These are phyloP conservation scores for Durusdinium trenchii DNA, from an alignment of 73 alveolate species.

Conservation along the genomic window DNA sequence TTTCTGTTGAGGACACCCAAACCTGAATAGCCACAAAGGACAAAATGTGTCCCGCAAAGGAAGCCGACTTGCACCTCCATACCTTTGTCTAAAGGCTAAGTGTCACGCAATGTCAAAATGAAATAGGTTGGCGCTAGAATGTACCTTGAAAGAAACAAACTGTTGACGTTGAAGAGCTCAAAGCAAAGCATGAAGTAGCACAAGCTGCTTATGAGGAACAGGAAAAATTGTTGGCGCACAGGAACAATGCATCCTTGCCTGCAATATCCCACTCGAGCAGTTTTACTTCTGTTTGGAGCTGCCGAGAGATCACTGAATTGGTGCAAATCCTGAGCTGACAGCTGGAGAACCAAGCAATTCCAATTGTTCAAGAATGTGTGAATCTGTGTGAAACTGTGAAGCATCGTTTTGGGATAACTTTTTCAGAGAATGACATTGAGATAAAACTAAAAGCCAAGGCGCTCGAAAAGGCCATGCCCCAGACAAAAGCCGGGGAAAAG, in stretches of 20 bases:
- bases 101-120: constrained; percentile 41
- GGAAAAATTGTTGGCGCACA: too few species aligned
- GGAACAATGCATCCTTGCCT: constrained; percentile 80
- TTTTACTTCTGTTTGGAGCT: constrained; percentile 40
- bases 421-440: neutral
- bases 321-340: constrained; percentile 60
- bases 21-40: too few species aligned
- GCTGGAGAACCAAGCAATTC: neutral
- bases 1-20: too few species aligned
- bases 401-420: neutral
- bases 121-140: constrained; percentile 74
- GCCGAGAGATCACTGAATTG: constrained; percentile 75
- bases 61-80: too few species aligned
- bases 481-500: constrained; percentile 93
- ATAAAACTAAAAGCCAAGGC: neutral
- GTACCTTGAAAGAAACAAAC: neutral
- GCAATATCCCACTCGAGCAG: constrained; percentile 94
- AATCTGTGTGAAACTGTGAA: neutral
- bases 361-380: neutral
- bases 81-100: constrained; percentile 16
- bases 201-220: too few species aligned
- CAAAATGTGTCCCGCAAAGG: too few species aligned
- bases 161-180: neutral
- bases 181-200: neutral
- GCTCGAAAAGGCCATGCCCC: constrained; percentile 91